Conservation (phyloP, 2,329 filamentous ascomycete species). For the Claviceps sorghi region DNA sequence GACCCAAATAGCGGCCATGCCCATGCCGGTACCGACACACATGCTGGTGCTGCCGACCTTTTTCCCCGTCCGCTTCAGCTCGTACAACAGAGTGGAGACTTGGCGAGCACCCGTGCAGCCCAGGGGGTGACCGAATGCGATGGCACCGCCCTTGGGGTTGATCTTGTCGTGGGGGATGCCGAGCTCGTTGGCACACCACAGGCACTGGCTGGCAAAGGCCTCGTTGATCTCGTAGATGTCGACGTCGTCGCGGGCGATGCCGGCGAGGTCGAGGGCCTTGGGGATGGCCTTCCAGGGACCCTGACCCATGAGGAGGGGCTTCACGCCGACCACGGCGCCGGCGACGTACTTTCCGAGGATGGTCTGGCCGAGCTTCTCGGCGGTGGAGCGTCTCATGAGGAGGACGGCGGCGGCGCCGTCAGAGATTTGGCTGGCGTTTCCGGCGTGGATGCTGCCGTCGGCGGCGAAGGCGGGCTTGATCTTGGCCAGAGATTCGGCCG, state of each 20-base stretch:
- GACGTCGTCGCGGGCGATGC: conserved; percentile 75
- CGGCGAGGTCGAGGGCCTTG: conserved; percentile 74
- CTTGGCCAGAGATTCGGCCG: conserved; percentile 75
- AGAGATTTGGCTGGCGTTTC: conserved; percentile 89
- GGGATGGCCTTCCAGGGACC: conserved; percentile 95
- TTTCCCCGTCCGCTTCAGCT: conserved; percentile 70
- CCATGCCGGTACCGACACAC: conserved; percentile 96
- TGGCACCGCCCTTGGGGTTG: conserved; percentile 93
- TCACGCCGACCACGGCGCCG: conserved; percentile 73
- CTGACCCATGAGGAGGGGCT: conserved; percentile 88
- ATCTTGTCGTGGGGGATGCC: conserved; percentile 73
- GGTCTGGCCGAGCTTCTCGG: conserved; percentile 71
- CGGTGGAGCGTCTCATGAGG: conserved; percentile 86
- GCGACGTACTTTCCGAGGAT: conserved; percentile 89
- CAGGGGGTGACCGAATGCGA: conserved; percentile 88
- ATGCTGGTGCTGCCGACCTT: conserved; percentile 87
- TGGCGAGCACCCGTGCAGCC: conserved; percentile 91
- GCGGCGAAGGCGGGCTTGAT: conserved; percentile 83
- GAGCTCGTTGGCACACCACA: conserved; percentile 86
- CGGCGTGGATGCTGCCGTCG: conserved; percentile 86
- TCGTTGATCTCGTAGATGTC: conserved; percentile 99
- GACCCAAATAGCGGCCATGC: conserved; percentile 94
- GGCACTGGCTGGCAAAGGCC: conserved; percentile 87
- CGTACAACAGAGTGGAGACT: conserved; percentile 80
- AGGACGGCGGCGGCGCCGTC: conserved; percentile 92